Percentiles rank a stretch among this genome's conserved stretches.
phyloP scores from a whole-genome alignment of 208 protist genomes.

The Leishmania lainsoni region DNA sequence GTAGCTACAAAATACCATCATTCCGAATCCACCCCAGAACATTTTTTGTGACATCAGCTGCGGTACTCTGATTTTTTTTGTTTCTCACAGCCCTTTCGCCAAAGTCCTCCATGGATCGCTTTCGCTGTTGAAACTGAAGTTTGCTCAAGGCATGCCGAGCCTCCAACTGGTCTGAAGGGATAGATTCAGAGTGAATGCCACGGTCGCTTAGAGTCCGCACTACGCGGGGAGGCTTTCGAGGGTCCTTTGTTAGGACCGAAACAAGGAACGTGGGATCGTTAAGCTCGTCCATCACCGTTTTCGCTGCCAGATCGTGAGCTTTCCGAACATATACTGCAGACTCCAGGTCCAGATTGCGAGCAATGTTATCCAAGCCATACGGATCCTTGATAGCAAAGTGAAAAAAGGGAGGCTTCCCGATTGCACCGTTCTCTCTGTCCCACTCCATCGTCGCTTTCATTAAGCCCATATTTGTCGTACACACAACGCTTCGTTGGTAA shows the following conservation, averaged over 20 bases:
- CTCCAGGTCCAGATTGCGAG: slow-evolving; percentile 74
- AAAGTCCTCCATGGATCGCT: slow-evolving; percentile 67
- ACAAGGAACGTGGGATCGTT: slow-evolving; percentile 55
- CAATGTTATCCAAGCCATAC: slow-evolving; percentile 89
- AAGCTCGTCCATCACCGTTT: slow-evolving; percentile 42
- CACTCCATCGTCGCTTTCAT: slow-evolving; percentile 79
- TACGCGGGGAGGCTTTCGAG: slow-evolving; percentile 43
- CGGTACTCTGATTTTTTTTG: slow-evolving; percentile 67
- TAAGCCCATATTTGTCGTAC: slow-evolving; percentile 75
- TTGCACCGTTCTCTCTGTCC: slow-evolving; percentile 43
- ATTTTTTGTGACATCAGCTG: slow-evolving; percentile 79
- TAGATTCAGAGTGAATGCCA: slow-evolving; percentile 63
- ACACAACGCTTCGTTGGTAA: slow-evolving; percentile 79
- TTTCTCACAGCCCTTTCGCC: slow-evolving; percentile 58
- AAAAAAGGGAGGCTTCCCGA: slow-evolving; percentile 78
- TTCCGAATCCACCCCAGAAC: slow-evolving; percentile 86
- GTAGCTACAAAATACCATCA: slow-evolving; percentile 26
- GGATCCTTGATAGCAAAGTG: slow-evolving; percentile 91
- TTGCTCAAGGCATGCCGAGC: slow-evolving; percentile 78
- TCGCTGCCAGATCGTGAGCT: slow-evolving; percentile 50
- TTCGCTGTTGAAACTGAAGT: slow-evolving; percentile 77
- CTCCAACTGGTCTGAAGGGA: slow-evolving; percentile 74
- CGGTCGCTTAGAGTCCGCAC: slow-evolving; percentile 58
- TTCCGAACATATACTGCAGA: slow-evolving; percentile 60
- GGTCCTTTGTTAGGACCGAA: slow-evolving; percentile 47